phyloP scores from a whole-genome alignment of 2,329 filamentous ascomycete species.

The Incumbomyces lentus region DNA sequence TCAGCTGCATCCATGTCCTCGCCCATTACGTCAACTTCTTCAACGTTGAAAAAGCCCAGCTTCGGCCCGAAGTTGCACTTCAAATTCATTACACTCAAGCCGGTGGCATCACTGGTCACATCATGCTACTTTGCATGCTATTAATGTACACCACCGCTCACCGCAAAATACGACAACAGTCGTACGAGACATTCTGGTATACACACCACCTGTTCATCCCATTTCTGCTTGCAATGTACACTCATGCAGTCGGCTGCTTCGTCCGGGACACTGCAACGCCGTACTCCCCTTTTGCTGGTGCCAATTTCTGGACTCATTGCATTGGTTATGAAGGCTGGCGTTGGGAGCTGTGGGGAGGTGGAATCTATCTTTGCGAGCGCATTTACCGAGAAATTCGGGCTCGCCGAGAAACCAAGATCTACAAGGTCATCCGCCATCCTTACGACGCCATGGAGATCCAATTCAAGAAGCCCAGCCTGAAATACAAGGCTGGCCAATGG shows the following conservation, averaged over 20 bases:
- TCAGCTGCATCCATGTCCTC: slow-evolving; percentile 63
- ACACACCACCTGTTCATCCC: slow-evolving; percentile 98
- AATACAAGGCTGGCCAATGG: slow-evolving; percentile 97
- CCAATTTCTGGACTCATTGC: slow-evolving; percentile 80
- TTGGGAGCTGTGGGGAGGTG: slow-evolving; percentile 85
- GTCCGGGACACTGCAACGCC: slow-evolving; percentile 67
- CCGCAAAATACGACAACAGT: slow-evolving; percentile 86
- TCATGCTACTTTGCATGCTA: slow-evolving; percentile 99
- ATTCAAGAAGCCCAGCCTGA: slow-evolving; percentile 91
- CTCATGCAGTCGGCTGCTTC: slow-evolving; percentile 91
- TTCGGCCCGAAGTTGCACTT: slow-evolving; percentile 68
- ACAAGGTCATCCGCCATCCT: slow-evolving; percentile 87
- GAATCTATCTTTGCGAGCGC: slow-evolving; percentile 75
- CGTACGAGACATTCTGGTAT: slow-evolving; percentile 98
- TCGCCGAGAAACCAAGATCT: slow-evolving; percentile 75
- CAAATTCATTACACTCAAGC: slow-evolving; percentile 86
- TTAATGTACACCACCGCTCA: slow-evolving; percentile 97
- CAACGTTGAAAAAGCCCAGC: slow-evolving; percentile 78
- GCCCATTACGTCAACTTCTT: slow-evolving; percentile 98
- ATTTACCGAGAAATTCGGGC: slow-evolving; percentile 84
- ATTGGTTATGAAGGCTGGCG: slow-evolving; percentile 93
- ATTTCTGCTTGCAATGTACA: slow-evolving; percentile 87
- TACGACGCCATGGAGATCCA: slow-evolving; percentile 97
- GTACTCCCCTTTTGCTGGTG: slow-evolving; percentile 74
- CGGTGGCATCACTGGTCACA: slow-evolving; percentile 86